Base-by-base conservation (phyloP, 1,284 basidiomycete species). In the Chondrostereum purpureum region DNA sequence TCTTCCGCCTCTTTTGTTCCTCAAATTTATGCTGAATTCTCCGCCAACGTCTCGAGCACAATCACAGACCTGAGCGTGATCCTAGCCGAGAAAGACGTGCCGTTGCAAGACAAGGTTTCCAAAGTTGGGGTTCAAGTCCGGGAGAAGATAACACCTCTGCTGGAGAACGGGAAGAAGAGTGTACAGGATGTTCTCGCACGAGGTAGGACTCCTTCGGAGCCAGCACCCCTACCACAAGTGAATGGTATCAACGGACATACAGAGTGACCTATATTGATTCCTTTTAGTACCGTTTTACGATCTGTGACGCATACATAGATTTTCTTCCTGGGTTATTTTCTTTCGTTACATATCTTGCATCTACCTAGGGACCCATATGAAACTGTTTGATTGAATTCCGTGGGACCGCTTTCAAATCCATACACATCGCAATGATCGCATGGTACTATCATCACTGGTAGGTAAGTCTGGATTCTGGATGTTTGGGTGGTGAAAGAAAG, bases 41-140 rank as follows among this genome's bases (percentile, higher is more conserved):
- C 72, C 12, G 58, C 64, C 22, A 64, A 72, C 43, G 66, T 85
- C 33, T 64, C 69, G 14, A 61, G 65, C 36, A 69, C 75, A 3
- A 70, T 75, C 47, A 57, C 65, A 18, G 75, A 84, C 22, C 61
- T 86, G 27, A 67, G 69, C 18, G 51, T 56, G 19, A 78, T 82
- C 51, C 54, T 81, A 42, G 67, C 64, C n/a, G 67, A 62, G 31
- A 66, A 76, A 40, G 70, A 83, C 44, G 57, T 77, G n/a, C 68
- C 80, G 0, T 48, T 83, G 3, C 68, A 73, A 38, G 80, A 82
- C 45, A 85, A 83, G 66, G 71, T 76, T 18, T 53, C 60, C 35
- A 72, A 70, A 46, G 63, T 84, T n/a, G 61, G 68, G n/a, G 64
- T 69, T 38, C 75, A 82, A 48, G 78, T 85, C 17, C 70, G 67